phyloP scores from a whole-genome alignment of 2,329 filamentous ascomycete species.

The Alternaria ethzedia region DNA sequence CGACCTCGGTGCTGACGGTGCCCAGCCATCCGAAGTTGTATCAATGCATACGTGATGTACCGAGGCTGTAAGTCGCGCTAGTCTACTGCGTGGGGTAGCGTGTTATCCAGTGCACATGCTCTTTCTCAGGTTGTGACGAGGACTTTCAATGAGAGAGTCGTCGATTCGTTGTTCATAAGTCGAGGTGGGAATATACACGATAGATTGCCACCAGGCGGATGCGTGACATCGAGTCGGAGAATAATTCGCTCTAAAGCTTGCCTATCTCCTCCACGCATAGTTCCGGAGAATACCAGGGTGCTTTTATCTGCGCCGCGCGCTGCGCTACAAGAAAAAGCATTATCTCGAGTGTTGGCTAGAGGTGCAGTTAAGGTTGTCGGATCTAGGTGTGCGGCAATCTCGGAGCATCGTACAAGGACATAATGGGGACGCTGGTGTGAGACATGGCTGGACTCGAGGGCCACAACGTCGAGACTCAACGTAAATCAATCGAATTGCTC shows the following conservation, averaged over 20 bases:
- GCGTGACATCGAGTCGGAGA: not conserved
- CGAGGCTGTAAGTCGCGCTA: conserved; percentile 12
- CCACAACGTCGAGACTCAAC: not conserved
- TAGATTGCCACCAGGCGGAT: not conserved
- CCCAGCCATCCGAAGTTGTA: not conserved
- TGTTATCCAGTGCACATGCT: not conserved
- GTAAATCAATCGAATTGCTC: not conserved
- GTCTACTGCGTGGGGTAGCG: not conserved
- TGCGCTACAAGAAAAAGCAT: not conserved
- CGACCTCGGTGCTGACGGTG: conserved; percentile 8
- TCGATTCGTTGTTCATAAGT: not conserved
- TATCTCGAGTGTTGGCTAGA: not conserved
- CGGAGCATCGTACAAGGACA: conserved; percentile 12
- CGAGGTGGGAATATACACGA: not conserved
- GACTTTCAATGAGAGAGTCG: not conserved
- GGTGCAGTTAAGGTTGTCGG: conserved; percentile 31
- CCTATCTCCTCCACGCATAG: not conserved
- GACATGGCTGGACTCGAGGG: conserved; percentile 13
- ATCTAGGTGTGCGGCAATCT: conserved; percentile 12
- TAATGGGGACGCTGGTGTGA: conserved; percentile 4
- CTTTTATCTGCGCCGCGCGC: not conserved
- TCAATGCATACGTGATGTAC: conserved; percentile 4
- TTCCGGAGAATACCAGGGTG: not conserved
- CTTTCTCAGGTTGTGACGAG: not conserved
- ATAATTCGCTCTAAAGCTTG: not conserved